phyloP scores from a whole-genome alignment of 106 monocot genomes.

The Phalaenopsis equestris region DNA sequence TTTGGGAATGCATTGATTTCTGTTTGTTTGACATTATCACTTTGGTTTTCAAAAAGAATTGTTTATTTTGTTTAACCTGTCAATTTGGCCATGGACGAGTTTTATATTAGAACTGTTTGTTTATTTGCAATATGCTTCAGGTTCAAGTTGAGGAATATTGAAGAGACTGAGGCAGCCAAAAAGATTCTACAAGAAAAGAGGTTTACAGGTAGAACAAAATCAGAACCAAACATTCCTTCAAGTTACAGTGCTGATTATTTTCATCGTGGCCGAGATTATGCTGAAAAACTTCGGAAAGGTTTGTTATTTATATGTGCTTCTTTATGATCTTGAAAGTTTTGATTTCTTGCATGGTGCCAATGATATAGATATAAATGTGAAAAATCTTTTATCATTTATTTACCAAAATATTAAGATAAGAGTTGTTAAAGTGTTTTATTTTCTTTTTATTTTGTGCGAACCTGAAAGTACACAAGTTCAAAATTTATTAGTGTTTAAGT shows the following conservation, averaged over 20 bases:
- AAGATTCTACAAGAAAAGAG: constrained; percentile 93
- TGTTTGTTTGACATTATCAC: neutral
- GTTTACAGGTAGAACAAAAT: constrained; percentile 61
- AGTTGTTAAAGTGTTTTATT: no score
- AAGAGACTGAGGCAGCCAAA: constrained; percentile 97
- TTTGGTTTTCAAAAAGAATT: neutral
- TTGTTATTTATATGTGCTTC: neutral
- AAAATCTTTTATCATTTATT: no score
- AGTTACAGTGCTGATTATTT: constrained; percentile 98
- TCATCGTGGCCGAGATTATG: constrained; percentile 88
- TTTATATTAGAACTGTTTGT: constrained; percentile 1
- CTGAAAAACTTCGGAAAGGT: constrained; percentile 91
- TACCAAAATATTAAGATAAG: no score
- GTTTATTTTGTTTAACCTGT: neutral
- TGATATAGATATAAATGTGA: no score
- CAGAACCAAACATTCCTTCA: constrained; percentile 73
- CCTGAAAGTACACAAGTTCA: no score
- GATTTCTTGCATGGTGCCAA: neutral
- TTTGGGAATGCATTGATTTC: neutral
- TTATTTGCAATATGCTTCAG: constrained; percentile 26
- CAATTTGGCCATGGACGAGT: neutral
- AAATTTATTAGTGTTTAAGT: no score
- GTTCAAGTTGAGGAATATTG: constrained; percentile 89
- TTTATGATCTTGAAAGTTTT: neutral
- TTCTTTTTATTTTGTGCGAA: no score